Base-by-base conservation (phyloP, 2,329 filamentous ascomycete species). In the Coniochaeta sp. region DNA sequence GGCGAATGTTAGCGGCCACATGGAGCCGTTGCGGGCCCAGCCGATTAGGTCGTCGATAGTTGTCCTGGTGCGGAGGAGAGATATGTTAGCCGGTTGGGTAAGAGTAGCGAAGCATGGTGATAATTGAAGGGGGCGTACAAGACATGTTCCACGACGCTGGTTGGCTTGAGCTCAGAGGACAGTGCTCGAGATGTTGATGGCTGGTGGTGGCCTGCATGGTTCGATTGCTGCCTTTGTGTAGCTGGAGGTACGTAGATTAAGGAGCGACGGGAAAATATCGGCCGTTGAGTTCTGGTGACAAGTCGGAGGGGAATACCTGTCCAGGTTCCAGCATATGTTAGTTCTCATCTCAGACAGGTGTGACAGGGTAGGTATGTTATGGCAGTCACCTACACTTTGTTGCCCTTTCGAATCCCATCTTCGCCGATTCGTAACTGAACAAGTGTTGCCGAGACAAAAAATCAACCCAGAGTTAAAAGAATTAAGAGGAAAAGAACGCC, bases 1-100 rank as follows among this genome's bases (percentile, higher is more conserved):
- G 49, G 86, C 89, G 67, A 95, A 95, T 48, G 87, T 91, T 79
- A 95, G 85, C 60, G 89, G 89, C 89, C 89, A 95, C 49, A 94
- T 76, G 14, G 89, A 95, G 51, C 85, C 82, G 71, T 94, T 87
- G 49, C 89, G 84, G 31, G 83, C 86, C 89, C 89, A 95, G 74
- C 91, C 92, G 70, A 86, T 74, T 56, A 94, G 78, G 63, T 86
- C 78, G 67, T 95, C 89, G 64, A 91, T 78, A 5, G 87, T 86
- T 51, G 88, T 89, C 30, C 30, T 32, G 30, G 9, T 32, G n/a
- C n/a, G 30, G 30, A 9, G 30, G 9, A 32, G 30, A 9, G 30
- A 9, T n/a, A 32, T 32, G 30, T 32, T n/a, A 32, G 30, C n/a
- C n/a, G n/a, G n/a, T 32, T 32, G 9, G 30, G 30, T n/a, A 38